Evolutionary conservation across 495 filamentous ascomycete genomes (phyloP), one percentile per base, ranked within the genome.

Genomic region (Xylaria acuta): DNA sequence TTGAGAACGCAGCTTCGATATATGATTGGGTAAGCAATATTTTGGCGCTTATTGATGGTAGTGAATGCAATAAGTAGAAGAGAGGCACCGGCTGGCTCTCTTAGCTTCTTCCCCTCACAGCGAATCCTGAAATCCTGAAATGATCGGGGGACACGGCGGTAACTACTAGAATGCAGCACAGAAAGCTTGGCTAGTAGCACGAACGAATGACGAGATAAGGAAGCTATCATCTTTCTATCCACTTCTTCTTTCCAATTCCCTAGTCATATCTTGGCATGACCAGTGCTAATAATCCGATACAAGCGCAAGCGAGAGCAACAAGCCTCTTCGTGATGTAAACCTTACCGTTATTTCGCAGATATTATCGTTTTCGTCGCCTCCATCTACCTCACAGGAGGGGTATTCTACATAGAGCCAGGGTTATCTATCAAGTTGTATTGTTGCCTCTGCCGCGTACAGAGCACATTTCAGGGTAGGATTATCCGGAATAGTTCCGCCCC

Each of bases 11-110:
- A 53, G 20, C 36, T 60, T 8, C 18, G 53, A n/a, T 40, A 59
- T 22, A 4, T 72, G 70, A 72, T 72, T 72, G 70, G 70, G 20
- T 51, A 41, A 12, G 63, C 62, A 47, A 22, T 32, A 9, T 38
- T 63, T 60, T 4, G 70, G 62, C 63, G 70, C 69, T 67, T 66
- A 72, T 51, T 51, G 63, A 58, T 43, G 56, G 41, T 36, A 12
- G 38, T 67, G n/a, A 47, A 71, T 27, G 51, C 25, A 66, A 71
- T 47, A 36, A 34, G n/a, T n/a, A n/a, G 25, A 58, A 56, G 38
- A 59, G 36, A 54, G 32, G 36, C 54, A 60, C 49, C 18, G 25
- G 38, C 49, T 56, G 11, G 38, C 11, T 32, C 11, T 58, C 49
- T 41, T 68, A 22, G 49, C 58, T 68, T 36, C 43, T 22, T 25